A percentile compares a stretch with the other conserved stretches of the same genome.
Conservation (phyloP, 768 basidiomycete species). For the Suillus hirtellus region DNA sequence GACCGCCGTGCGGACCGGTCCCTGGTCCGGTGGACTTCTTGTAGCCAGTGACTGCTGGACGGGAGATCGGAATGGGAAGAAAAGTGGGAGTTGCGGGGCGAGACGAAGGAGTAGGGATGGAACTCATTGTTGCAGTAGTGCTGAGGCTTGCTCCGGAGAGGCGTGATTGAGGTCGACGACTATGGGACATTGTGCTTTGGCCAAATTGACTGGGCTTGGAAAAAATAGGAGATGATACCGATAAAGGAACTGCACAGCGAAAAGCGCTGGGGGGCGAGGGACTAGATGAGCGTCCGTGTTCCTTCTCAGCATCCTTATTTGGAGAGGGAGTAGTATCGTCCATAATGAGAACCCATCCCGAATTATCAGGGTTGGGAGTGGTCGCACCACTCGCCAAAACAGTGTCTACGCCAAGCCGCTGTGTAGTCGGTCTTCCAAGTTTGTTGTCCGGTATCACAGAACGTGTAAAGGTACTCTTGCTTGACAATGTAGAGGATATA, state of each 20-base stretch:
- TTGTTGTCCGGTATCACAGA: slow-evolving; percentile 21
- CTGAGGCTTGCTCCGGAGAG: slow-evolving; percentile 63
- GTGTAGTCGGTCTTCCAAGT: slow-evolving; percentile 29
- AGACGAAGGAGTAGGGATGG: slow-evolving; percentile 65
- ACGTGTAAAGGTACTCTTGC: slow-evolving; percentile 21
- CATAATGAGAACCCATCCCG: slow-evolving; percentile 90
- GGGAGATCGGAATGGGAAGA: slow-evolving; percentile 64
- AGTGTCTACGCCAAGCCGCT: slow-evolving; percentile 47
- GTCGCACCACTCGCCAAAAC: slow-evolving; percentile 38
- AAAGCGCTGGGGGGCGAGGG: slow-evolving; percentile 58
- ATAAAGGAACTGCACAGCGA: slow-evolving; percentile 47
- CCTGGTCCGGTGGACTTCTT: slow-evolving; percentile 63
- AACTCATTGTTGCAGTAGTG: slow-evolving; percentile 56
- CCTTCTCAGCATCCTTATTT: slow-evolving; percentile 54
- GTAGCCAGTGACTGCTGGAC: slow-evolving; percentile 45
- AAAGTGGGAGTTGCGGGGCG: slow-evolving; percentile 78
- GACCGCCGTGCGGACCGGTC: slow-evolving; percentile 39
- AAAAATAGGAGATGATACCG: slow-evolving; percentile 48
- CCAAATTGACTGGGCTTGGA: slow-evolving; percentile 41
- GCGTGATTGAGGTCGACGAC: slow-evolving; percentile 70
- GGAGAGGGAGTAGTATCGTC: slow-evolving; percentile 81
- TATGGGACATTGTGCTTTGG: slow-evolving; percentile 46
- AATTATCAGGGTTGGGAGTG: slow-evolving; percentile 56
- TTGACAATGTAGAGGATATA: slow-evolving; percentile 30
- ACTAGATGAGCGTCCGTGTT: slow-evolving; percentile 61